phyloP scores from a whole-genome alignment of 768 basidiomycete species.

The Rhizopogon rudus region DNA sequence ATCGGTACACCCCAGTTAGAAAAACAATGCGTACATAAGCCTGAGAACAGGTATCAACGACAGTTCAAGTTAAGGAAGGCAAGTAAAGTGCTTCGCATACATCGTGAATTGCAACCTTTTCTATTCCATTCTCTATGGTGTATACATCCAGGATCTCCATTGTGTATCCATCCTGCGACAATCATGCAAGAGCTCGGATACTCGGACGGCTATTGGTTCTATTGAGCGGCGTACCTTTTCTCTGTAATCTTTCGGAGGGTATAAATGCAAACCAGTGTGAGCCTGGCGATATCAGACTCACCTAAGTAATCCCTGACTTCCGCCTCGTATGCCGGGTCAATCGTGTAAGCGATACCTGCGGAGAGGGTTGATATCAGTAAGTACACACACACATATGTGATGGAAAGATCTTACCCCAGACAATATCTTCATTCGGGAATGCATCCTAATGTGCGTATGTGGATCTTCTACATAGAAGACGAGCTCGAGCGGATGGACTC shows the following conservation, averaged over 20 bases:
- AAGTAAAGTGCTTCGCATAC: slow-evolving; percentile 28
- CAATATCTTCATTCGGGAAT: slow-evolving; percentile 27
- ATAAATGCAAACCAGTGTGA: neutral
- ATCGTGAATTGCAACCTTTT: slow-evolving; percentile 51
- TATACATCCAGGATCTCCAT: slow-evolving; percentile 74
- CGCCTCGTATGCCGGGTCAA: slow-evolving; percentile 67
- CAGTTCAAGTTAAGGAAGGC: neutral
- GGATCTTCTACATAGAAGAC: neutral
- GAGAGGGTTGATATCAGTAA: neutral
- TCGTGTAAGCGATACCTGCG: slow-evolving; percentile 79
- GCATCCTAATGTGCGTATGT: slow-evolving; percentile 16
- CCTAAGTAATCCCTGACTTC: slow-evolving; percentile 86
- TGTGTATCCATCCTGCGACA: slow-evolving; percentile 83
- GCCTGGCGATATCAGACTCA: slow-evolving; percentile 23
- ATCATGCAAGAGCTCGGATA: neutral
- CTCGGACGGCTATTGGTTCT: neutral
- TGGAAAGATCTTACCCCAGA: slow-evolving; percentile 56
- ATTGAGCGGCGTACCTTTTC: slow-evolving; percentile 57
- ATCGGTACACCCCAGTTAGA: neutral
- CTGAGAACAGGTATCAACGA: slow-evolving; percentile 24
- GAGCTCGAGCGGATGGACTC: neutral
- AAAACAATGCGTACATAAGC: slow-evolving; percentile 41
- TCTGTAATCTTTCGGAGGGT: slow-evolving; percentile 56
- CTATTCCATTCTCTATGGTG: slow-evolving; percentile 43
- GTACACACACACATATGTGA: neutral